These are phyloP conservation scores for Ceratocystis huliohia DNA, from an alignment of 2,329 filamentous ascomycete genomes.

Conservation along the genomic window DNA sequence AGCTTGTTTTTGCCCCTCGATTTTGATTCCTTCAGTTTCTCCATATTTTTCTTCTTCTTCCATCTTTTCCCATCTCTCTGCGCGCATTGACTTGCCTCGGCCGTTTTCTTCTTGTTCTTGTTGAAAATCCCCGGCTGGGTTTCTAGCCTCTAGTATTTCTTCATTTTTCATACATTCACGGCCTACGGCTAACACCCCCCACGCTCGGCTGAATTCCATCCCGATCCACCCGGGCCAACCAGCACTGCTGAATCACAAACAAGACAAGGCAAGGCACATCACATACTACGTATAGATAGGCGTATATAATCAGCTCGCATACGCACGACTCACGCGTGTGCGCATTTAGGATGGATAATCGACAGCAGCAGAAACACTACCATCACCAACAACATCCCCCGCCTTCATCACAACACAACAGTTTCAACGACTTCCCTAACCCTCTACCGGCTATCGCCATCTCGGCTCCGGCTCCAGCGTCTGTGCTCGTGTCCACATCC, in stretches of 20 bases:
- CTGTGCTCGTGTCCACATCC: not conserved
- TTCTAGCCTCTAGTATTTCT: not conserved
- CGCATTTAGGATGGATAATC: not conserved
- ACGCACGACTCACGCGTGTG: not conserved
- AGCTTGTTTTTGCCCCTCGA: not conserved
- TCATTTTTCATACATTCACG: slow-evolving; percentile 1
- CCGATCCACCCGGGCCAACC: too few relatives aligned
- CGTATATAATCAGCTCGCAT: not conserved
- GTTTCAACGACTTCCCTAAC: slow-evolving; percentile 16
- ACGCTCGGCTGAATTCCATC: not conserved
- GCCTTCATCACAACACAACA: slow-evolving; percentile 1
- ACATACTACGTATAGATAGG: too few relatives aligned
- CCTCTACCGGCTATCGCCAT: slow-evolving; percentile 11
- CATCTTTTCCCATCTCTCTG: not conserved
- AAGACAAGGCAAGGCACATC: too few relatives aligned
- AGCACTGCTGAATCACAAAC: too few relatives aligned
- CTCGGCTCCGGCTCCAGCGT: not conserved
- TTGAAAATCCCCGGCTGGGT: not conserved
- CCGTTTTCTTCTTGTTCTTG: not conserved
- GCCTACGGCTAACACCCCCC: not conserved
- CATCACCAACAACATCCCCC: not conserved
- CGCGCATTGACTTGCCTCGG: not conserved
- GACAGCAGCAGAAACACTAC: not conserved
- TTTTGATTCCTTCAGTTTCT: not conserved
- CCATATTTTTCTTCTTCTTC: not conserved